Evolutionary conservation across 2,329 filamentous ascomycete species (phyloP), one percentile per base, ranked within the genome.

Genomic region (Exophiala mesophila): DNA sequence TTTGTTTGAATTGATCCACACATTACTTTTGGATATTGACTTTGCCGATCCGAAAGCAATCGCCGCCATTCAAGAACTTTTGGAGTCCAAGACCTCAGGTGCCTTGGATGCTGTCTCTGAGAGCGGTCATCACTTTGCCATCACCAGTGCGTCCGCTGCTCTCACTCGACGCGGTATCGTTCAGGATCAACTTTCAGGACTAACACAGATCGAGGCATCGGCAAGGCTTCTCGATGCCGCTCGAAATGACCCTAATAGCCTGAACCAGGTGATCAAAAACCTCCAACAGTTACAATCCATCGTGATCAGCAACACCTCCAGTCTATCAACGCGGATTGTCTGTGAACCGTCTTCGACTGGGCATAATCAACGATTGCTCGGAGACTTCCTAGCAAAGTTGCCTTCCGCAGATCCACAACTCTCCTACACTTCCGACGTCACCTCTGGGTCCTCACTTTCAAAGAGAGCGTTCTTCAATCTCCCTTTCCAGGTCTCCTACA

Each of bases 401-500:
- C 78, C 82, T 10, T 23, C 4, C 44, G 64, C 36, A 57, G 61
- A 12, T 61, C 65, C 2, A 66, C 73, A 46, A 9, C 20, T 17
- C 7, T 36, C 54, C 3, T 40, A 54, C 7, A 37, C 56, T 7
- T 44, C 59, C 34, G 37, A 50, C n/a, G 39, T 58, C 41, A 36
- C 56, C 44, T 49, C 61, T 50, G 60, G 61, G 36, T 62, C 64
- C 24, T 65, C 65, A 39, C 63, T 63, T 7, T 67, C 70, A 39
- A 59, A 63, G 52, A 92, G 88, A 62, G 83, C 88, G 0, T 94
- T 97, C 67, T 97, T 94, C 66, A 84, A 90, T 17, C 74, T 98
- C 13, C 92, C 92, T 1, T 98, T 95, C 66, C 92, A 98, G 66
- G 92, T 98, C 23, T 96, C 94, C 62, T 97, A 97, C 61, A 88